Evolutionary conservation across 2,329 filamentous ascomycete genomes (phyloP).

Genomic region (Neurospora crassa): DNA sequence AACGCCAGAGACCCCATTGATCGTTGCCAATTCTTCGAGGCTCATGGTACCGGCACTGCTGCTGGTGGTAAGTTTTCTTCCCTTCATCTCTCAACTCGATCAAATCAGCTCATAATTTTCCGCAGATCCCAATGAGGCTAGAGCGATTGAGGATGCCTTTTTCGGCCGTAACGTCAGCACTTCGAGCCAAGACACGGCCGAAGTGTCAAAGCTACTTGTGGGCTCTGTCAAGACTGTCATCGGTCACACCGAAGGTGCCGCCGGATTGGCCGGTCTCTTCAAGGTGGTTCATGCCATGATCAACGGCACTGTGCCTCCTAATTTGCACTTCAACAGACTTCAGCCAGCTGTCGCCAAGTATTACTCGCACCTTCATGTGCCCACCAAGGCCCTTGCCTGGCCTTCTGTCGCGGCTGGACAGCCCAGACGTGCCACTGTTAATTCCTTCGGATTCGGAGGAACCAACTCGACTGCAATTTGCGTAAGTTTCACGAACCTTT

Average conservation of each 20-base stretch:
- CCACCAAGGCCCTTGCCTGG: constrained; percentile 25
- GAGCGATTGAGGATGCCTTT: constrained; percentile 33
- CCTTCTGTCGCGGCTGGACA: constrained; percentile 25
- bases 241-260: constrained; percentile 41
- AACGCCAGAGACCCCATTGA: constrained; percentile 23
- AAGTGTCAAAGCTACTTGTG: constrained; percentile 24
- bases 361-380: constrained; percentile 25
- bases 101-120: background rate
- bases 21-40: constrained; percentile 37
- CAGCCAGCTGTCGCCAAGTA: constrained; percentile 31
- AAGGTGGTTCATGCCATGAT: constrained; percentile 33
- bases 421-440: constrained; percentile 32
- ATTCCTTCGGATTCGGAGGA: constrained; percentile 37
- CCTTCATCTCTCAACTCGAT: background rate
- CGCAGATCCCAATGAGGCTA: constrained; percentile 31
- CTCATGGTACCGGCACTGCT: constrained; percentile 30
- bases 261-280: constrained; percentile 38
- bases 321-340: constrained; percentile 31
- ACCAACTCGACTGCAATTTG: constrained; percentile 35
- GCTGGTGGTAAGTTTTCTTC: constrained; percentile 16
- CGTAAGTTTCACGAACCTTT: background rate
- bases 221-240: constrained; percentile 35
- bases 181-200: background rate
- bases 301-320: constrained; percentile 30
- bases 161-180: constrained; percentile 16